phyloP scores from a whole-genome alignment of 2,329 filamentous ascomycete genomes.

The Geoglossum cookeanum region DNA sequence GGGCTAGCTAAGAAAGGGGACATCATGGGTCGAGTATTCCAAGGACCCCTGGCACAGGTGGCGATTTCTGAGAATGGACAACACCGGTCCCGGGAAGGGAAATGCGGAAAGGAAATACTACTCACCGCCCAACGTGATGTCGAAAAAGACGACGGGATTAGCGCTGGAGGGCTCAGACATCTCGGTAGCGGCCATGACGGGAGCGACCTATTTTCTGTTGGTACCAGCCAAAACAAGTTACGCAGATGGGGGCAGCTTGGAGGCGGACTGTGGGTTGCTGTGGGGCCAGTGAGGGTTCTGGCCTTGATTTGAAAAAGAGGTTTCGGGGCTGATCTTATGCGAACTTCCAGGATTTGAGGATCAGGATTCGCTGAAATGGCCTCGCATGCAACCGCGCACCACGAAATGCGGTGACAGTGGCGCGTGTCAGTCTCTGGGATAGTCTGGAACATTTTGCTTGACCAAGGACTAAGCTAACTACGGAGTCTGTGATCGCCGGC shows the following conservation, averaged over 20 bases:
- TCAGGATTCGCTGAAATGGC: neutral
- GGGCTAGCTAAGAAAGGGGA: neutral
- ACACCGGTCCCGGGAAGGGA: neutral
- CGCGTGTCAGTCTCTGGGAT: neutral
- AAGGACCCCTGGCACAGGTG: too few species aligned
- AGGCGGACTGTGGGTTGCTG: neutral
- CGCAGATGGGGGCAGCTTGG: neutral
- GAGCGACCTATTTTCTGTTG: neutral
- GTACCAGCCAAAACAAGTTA: neutral
- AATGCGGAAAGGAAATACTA: constrained; percentile 9
- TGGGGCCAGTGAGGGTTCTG: neutral
- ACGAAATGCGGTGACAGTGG: neutral
- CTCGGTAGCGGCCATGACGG: neutral
- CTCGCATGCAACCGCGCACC: neutral
- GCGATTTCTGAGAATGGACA: neutral
- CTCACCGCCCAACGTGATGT: constrained; percentile 60
- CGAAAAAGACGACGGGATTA: constrained; percentile 48
- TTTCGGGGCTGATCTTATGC: neutral
- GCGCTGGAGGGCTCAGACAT: constrained; percentile 3
- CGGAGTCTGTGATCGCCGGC: neutral
- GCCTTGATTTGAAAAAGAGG: neutral
- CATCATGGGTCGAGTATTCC: too few species aligned
- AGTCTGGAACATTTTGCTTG: neutral
- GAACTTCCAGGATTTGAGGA: neutral
- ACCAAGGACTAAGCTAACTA: neutral